phyloP scores from a whole-genome alignment of 345 rosid genomes.

The Citrus maxima region DNA sequence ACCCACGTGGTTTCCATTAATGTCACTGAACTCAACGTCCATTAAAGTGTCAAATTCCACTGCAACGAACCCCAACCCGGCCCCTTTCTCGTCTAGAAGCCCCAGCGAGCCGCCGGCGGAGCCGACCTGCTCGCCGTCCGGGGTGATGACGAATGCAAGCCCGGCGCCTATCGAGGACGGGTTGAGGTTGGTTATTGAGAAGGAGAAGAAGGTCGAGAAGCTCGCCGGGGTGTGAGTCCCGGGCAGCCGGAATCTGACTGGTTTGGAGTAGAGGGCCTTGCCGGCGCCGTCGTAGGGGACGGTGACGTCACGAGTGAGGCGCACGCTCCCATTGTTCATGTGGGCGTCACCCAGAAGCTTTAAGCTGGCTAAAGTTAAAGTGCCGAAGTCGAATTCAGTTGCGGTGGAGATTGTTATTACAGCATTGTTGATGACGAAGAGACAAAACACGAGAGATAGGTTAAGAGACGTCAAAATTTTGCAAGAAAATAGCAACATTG shows the following conservation, averaged over 20 bases:
- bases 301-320: slow-evolving; percentile 79
- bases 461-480: slow-evolving; percentile 22
- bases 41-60: slow-evolving; percentile 91
- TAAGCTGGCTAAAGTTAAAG: slow-evolving; percentile 63
- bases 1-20: slow-evolving; percentile 96
- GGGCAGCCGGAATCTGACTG: slow-evolving; percentile 67
- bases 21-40: slow-evolving; percentile 82
- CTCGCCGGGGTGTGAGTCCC: slow-evolving; percentile 50
- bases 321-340: slow-evolving; percentile 68
- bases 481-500: slow-evolving; percentile 37
- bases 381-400: slow-evolving; percentile 75
- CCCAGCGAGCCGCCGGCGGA: slow-evolving; percentile 79
- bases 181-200: slow-evolving; percentile 66
- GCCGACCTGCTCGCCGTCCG: slow-evolving; percentile 67
- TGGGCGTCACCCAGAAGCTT: slow-evolving; percentile 93
- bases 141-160: slow-evolving; percentile 77
- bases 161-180: slow-evolving; percentile 97
- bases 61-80: slow-evolving; percentile 64
- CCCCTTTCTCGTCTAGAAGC: slow-evolving; percentile 36
- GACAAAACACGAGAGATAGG: slow-evolving; percentile 35
- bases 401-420: slow-evolving; percentile 24
- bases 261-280: slow-evolving; percentile 65
- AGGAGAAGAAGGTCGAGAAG: slow-evolving; percentile 85
- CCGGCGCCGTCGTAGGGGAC: slow-evolving; percentile 91
- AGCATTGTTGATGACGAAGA: slow-evolving; percentile 25